A percentile compares a stretch with the other conserved stretches of the same genome.
Conservation (phyloP, 148 eudicot genomes). For the Fagopyrum esculentum region DNA sequence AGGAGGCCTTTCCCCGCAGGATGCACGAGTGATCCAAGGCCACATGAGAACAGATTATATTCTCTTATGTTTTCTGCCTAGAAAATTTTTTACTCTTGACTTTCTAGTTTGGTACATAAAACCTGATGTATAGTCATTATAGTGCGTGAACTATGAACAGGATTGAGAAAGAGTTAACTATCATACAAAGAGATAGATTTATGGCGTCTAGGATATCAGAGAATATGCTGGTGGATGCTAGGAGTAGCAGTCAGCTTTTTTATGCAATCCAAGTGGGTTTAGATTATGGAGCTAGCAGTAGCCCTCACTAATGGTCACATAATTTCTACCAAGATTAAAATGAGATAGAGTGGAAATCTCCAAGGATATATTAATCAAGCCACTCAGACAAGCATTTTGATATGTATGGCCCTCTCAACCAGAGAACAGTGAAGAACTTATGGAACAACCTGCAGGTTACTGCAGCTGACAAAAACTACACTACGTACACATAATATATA, state of each 20-base stretch:
- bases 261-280: background rate
- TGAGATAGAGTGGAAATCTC: background rate
- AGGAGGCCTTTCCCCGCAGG: too few relatives aligned
- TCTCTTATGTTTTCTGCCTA: background rate
- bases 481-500: background rate
- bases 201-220: background rate
- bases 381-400: background rate
- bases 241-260: background rate
- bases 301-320: background rate
- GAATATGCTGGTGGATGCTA: background rate
- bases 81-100: background rate
- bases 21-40: background rate
- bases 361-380: background rate
- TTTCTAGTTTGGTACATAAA: background rate
- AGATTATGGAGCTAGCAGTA: background rate
- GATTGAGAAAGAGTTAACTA: background rate
- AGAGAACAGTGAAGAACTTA: background rate
- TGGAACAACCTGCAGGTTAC: conserved; percentile 4
- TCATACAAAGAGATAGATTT: background rate
- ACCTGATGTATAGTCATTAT: background rate
- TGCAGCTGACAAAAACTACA: background rate
- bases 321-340: background rate
- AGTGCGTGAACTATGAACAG: background rate
- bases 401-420: background rate
- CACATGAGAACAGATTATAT: background rate